phyloP scores from a whole-genome alignment of 257 asterid species.

The Solanum phureja region DNA sequence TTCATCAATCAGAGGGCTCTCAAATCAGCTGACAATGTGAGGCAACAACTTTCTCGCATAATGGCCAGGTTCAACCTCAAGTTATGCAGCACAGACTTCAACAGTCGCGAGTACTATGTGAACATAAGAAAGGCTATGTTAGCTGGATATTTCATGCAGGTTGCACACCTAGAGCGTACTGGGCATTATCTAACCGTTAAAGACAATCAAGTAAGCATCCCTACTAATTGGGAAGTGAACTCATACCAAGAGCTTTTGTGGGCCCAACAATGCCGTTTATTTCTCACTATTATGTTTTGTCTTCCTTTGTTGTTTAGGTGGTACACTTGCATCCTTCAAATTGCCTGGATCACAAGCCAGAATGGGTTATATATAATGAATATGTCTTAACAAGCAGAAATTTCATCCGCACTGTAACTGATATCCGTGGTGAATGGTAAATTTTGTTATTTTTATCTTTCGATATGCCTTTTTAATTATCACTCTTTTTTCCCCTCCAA shows the following conservation, averaged over 20 bases:
- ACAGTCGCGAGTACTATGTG: conserved; percentile 88
- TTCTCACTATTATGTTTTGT: neutral
- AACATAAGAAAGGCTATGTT: conserved; percentile 96
- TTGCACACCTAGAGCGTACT: conserved; percentile 87
- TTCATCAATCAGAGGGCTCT: conserved; percentile 73
- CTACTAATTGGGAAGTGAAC: neutral
- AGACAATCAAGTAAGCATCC: conserved; percentile 71
- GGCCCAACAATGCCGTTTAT: neutral
- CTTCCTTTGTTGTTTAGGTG: conserved; percentile 28
- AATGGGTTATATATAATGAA: conserved; percentile 94
- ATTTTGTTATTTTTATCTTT: neutral
- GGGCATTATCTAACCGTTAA: conserved; percentile 92
- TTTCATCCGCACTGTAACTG: conserved; percentile 90
- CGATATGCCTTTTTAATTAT: neutral
- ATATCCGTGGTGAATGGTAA: conserved; percentile 94
- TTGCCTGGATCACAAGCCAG: conserved; percentile 93
- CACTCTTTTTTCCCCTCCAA: neutral
- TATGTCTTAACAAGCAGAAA: conserved; percentile 89
- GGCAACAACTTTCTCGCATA: conserved; percentile 90
- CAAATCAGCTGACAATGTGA: conserved; percentile 90
- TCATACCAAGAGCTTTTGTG: neutral
- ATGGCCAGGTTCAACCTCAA: conserved; percentile 85
- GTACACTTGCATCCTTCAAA: conserved; percentile 94
- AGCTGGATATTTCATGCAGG: conserved; percentile 99
- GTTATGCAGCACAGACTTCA: conserved; percentile 97